Evolutionary conservation across 2,329 filamentous ascomycete species (phyloP), one percentile per base, ranked within the genome.

Genomic region (Grosmannia clavigera): DNA sequence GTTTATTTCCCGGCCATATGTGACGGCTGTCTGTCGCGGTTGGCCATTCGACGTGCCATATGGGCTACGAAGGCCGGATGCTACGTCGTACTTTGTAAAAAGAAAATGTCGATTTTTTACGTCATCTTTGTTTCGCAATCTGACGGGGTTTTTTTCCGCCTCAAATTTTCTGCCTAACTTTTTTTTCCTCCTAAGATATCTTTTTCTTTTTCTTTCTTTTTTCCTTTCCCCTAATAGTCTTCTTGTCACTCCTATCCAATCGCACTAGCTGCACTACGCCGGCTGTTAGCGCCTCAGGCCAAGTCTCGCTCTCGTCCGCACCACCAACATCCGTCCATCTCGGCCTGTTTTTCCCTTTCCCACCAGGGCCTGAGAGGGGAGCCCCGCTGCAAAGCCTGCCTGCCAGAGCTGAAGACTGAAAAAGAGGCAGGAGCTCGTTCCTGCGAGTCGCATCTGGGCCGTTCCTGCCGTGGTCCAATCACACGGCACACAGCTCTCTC

Each of bases 351-450:
- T 40, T 40, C 38, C 38, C 38, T 16, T 40, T 40, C 38, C 38
- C 38, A 40, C 33, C 33, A 9, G 9, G 38, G 12, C 38, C 38
- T 1, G 22, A 40, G 38, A 40, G 38, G 12, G 6, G 3, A 31
- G 55, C 55, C 55, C 55, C 55, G 55, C 55, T 9, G 55, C 55
- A 56, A 56, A 56, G 55, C 55, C 55, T 40, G 25, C 35, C 55
- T 56, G 55, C 55, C 35, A 56, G 14, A 56, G 55, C 55, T 56
- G 55, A 56, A 40, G 33, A 35, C 19, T 14, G 35, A 38, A 56
- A 56, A 46, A 56, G 40, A 38, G n/a, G 48, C 48, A 51, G 48
- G 48, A 25, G 33, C 53, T 25, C 19, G n/a, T 33, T 40, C 14
- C 38, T 11, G 38, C 16, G 14, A 40, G 38, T 40, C 25, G 25